Evolutionary conservation across 768 basidiomycete genomes (phyloP).

Genomic region (Austroboletus festivus): DNA sequence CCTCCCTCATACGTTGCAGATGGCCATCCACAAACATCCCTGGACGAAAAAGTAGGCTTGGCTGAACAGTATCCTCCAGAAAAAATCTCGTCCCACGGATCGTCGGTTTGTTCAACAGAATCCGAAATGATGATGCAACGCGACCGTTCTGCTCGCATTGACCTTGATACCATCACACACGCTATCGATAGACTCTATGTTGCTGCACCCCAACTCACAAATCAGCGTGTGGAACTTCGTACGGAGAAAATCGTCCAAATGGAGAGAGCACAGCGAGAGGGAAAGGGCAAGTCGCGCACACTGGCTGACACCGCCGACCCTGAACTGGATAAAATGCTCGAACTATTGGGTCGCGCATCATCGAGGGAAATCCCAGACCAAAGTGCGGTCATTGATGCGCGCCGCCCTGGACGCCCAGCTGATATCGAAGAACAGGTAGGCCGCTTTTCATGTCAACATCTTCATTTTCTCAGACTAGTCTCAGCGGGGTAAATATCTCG

Average conservation of each 20-base stretch:
- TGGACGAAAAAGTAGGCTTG: conserved; percentile 5
- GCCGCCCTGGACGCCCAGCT: conserved; percentile 55
- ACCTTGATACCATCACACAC: conserved; percentile 79
- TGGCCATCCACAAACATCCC: not conserved
- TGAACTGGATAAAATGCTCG: conserved; percentile 71
- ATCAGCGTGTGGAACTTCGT: conserved; percentile 91
- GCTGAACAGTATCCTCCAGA: conserved; percentile 20
- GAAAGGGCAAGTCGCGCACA: conserved; percentile 48
- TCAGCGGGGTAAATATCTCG: conserved; percentile 74
- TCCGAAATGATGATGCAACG: not conserved
- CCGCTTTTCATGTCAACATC: too few species aligned
- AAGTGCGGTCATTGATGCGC: conserved; percentile 62
- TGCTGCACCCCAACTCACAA: conserved; percentile 82
- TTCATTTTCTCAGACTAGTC: conserved; percentile 1
- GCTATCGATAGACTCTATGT: conserved; percentile 89
- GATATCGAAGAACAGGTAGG: conserved; percentile 63
- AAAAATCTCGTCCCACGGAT: conserved; percentile 12
- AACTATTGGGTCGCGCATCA: conserved; percentile 68
- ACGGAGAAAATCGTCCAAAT: conserved; percentile 66
- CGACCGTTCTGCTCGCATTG: conserved; percentile 48
- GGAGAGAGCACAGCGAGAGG: conserved; percentile 58
- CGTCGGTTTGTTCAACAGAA: not conserved
- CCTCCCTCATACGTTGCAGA: conserved; percentile 28
- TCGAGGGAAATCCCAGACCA: conserved; percentile 67
- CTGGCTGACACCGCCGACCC: conserved; percentile 27